phyloP scores from a whole-genome alignment of 306 rosid genomes.

The Sicyos baderoa region DNA sequence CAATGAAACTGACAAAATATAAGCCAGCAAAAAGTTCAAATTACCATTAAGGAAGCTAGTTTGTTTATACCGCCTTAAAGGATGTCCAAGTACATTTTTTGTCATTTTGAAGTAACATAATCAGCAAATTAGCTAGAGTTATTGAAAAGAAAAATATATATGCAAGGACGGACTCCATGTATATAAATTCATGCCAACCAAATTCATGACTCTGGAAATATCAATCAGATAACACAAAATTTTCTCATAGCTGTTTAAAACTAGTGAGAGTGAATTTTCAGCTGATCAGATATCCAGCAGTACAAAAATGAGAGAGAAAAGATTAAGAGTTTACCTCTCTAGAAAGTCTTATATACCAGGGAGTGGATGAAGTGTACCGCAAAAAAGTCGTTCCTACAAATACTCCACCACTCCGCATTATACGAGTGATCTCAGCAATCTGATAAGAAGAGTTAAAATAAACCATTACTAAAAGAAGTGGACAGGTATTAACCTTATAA shows the following conservation, averaged over 20 bases:
- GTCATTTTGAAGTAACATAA: not conserved
- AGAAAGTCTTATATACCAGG: constrained; percentile 37
- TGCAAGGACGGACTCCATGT: not conserved
- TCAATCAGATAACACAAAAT: not conserved
- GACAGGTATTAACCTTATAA: constrained; percentile 5
- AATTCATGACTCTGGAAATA: not conserved
- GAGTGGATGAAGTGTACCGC: constrained; percentile 59
- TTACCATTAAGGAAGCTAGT: not conserved
- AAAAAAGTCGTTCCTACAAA: constrained; percentile 88
- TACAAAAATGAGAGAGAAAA: not conserved
- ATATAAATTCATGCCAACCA: not conserved
- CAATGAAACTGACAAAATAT: not conserved
- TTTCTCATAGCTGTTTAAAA: not conserved
- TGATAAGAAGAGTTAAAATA: constrained; percentile 21
- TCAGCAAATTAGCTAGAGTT: not conserved
- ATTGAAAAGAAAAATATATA: not conserved
- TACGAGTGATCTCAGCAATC: constrained; percentile 74
- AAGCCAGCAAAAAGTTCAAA: not conserved
- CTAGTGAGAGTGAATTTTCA: not conserved
- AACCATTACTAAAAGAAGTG: constrained; percentile 19
- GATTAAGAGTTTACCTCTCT: constrained; percentile 43
- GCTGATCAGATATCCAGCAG: not conserved
- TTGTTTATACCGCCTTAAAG: not conserved
- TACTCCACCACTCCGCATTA: constrained; percentile 66
- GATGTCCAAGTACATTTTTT: not conserved